Evolutionary conservation across 768 basidiomycete species (phyloP), one percentile per base, ranked within the genome.

Genomic region (Termitomyces eurrhizus): DNA sequence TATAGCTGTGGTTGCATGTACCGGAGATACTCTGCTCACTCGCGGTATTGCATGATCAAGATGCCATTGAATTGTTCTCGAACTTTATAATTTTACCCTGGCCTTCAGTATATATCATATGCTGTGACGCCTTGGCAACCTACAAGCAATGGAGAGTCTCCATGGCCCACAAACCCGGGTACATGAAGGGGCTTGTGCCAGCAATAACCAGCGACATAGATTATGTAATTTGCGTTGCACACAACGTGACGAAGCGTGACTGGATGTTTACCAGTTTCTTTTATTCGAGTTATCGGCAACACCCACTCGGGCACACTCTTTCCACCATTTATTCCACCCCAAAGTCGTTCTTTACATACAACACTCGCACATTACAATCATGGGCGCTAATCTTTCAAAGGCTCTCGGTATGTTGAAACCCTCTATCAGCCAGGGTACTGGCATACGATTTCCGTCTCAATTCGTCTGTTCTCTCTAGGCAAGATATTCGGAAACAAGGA

Each of bases 401-500:
- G 85, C 90, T 41, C 76, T 93, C 74, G 82, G 91, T 91, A 67
- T 66, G 83, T 59, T 61, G 56, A 41, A 7, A 46, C 29, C 52
- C 49, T 37, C 16, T 65, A 29, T 55, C 46, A 42, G 49, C 62
- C 33, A 32, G 59, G 59, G 59, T 56, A 57, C 60, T 52, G 13
- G 21, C 24, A 36, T 62, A 60, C 54, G 7, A 42, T 44, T 64
- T 59, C 59, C 58, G 46, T 62, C 48, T 48, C 42, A 49, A 57
- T 53, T 37, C 56, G 45, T 33, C 33, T 41, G 41, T 58, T 46
- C 54, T 50, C 57, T 53, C 55, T 59, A 96, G 94, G 86, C 72
- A 93, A 90, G 79, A 80, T 98, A 67, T 98, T 98, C 74, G 95
- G 95, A 64, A 98, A 95, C 84, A 96, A 95, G 84, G 96, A 98